These are phyloP conservation scores for Noccaea caerulescens DNA, from an alignment of 345 rosid genomes.

Conservation along the genomic window DNA sequence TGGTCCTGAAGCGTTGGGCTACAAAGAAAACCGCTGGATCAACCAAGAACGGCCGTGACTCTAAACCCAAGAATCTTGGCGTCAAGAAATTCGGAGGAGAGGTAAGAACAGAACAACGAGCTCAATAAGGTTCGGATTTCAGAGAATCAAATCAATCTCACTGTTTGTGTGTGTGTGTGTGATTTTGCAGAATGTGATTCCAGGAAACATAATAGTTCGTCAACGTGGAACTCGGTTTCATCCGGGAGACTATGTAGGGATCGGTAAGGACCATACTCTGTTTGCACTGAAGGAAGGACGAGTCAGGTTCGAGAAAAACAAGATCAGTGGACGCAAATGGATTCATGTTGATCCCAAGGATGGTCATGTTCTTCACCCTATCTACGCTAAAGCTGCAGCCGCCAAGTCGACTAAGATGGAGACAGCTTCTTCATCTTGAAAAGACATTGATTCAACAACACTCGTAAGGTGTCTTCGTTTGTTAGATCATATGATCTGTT, in stretches of 20 bases:
- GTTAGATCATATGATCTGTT: neutral
- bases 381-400: constrained; percentile 46
- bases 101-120: constrained; percentile 45
- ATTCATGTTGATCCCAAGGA: constrained; percentile 72
- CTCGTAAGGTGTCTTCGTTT: constrained; percentile 18
- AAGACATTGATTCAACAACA: neutral
- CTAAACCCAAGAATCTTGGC: constrained; percentile 87
- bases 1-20: constrained; percentile 85
- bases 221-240: constrained; percentile 85
- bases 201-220: constrained; percentile 84
- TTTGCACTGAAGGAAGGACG: constrained; percentile 73
- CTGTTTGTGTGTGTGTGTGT: constrained; percentile 12
- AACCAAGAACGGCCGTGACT: constrained; percentile 86
- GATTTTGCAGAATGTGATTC: constrained; percentile 66
- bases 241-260: constrained; percentile 84
- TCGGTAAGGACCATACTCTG: constrained; percentile 76
- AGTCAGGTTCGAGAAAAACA: constrained; percentile 73
- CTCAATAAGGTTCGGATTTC: neutral
- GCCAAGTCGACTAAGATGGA: constrained; percentile 41
- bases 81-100: constrained; percentile 95
- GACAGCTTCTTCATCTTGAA: constrained; percentile 33
- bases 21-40: constrained; percentile 85
- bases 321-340: constrained; percentile 75
- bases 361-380: constrained; percentile 80
- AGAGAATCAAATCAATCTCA: neutral